Percentiles rank a stretch among this genome's conserved stretches.
phyloP scores from a whole-genome alignment of 176 grass and related monocot species.

The Aegilops longissima region DNA sequence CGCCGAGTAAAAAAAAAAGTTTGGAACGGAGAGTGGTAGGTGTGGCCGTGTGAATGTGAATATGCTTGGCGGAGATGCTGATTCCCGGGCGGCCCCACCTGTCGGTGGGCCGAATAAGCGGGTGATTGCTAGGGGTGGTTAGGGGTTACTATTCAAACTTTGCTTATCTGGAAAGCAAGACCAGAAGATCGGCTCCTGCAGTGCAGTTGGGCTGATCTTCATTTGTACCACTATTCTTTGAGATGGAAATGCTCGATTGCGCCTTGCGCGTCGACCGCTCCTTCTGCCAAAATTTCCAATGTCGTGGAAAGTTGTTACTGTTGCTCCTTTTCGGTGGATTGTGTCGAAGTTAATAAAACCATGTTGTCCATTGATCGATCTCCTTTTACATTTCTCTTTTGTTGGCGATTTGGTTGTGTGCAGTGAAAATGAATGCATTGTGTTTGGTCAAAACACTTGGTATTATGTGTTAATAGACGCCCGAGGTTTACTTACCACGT shows the following conservation, averaged over 20 bases:
- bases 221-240: not conserved
- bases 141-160: not conserved
- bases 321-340: not conserved
- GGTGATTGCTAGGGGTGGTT: constrained; percentile 18
- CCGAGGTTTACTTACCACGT: not conserved
- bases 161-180: not conserved
- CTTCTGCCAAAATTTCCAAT: not conserved
- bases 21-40: not conserved
- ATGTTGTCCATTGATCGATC: not conserved
- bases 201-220: not conserved
- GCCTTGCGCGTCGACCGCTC: not conserved
- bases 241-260: not conserved
- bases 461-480: not conserved
- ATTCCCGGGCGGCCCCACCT: not conserved
- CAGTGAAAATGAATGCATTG: not conserved
- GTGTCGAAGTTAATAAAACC: not conserved
- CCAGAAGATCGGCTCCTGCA: not conserved
- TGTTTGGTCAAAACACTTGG: not conserved
- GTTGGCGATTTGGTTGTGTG: not conserved
- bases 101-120: not conserved
- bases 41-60: constrained; percentile 17
- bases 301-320: not conserved
- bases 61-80: constrained; percentile 27
- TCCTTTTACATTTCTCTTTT: not conserved
- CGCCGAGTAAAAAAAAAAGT: not conserved